phyloP scores from a whole-genome alignment of 148 eudicot genomes.

The Diospyros lotus region DNA sequence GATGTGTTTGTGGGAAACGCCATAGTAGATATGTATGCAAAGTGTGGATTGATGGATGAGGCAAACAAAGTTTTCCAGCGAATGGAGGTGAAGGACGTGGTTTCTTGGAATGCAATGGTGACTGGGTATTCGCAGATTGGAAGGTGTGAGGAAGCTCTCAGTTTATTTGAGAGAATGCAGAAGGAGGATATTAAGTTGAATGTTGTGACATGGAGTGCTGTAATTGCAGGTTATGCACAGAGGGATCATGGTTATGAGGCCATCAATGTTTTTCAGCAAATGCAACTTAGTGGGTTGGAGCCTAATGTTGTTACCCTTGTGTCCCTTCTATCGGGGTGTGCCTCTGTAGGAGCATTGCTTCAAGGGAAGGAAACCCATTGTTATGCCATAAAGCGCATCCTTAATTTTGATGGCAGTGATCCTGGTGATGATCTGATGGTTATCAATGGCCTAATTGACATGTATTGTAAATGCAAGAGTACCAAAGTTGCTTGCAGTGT shows the following conservation, averaged over 20 bases:
- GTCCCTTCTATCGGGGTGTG: slow-evolving; percentile 67
- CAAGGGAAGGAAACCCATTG: slow-evolving; percentile 71
- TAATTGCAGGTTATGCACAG: slow-evolving; percentile 73
- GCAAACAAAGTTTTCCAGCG: slow-evolving; percentile 50
- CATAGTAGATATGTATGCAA: slow-evolving; percentile 68
- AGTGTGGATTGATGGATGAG: slow-evolving; percentile 53
- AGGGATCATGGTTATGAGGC: slow-evolving; percentile 67
- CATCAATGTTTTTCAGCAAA: slow-evolving; percentile 48
- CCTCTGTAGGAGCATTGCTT: slow-evolving; percentile 51
- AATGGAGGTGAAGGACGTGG: slow-evolving; percentile 67
- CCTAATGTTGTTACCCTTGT: slow-evolving; percentile 72
- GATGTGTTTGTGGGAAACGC: slow-evolving; percentile 74
- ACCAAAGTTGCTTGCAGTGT: slow-evolving; percentile 38
- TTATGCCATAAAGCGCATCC: slow-evolving; percentile 42
- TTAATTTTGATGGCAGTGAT: slow-evolving; percentile 24
- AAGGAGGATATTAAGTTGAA: slow-evolving; percentile 41
- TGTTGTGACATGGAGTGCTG: slow-evolving; percentile 83
- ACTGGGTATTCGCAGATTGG: slow-evolving; percentile 66
- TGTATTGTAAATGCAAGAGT: slow-evolving; percentile 68
- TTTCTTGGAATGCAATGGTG: slow-evolving; percentile 80
- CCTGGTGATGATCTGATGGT: slow-evolving; percentile 54
- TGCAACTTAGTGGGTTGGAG: slow-evolving; percentile 39
- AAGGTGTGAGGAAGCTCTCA: slow-evolving; percentile 54
- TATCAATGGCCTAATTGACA: slow-evolving; percentile 63
- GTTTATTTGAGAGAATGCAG: slow-evolving; percentile 58